Evolutionary conservation across 2,329 filamentous ascomycete species (phyloP).

Genomic region (Leptographium flavum): DNA sequence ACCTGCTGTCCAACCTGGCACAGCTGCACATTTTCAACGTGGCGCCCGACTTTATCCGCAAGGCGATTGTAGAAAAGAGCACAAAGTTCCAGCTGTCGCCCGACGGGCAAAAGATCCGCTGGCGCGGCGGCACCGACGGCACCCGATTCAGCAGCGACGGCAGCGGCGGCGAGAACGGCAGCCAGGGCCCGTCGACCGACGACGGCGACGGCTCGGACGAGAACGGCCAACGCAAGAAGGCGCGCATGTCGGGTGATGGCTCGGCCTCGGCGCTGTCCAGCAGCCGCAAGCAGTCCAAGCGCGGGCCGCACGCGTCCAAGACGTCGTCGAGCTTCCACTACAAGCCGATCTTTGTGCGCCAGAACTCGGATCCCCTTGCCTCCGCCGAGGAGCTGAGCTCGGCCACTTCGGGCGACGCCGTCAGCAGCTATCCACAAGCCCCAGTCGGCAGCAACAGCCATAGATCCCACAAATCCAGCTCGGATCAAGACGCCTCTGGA

Average conservation of each 20-base stretch:
- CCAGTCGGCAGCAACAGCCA: slow-evolving; percentile 12
- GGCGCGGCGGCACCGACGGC: slow-evolving; percentile 54
- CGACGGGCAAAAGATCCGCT: slow-evolving; percentile 67
- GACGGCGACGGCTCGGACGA: slow-evolving; percentile 30
- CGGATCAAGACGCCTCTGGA: too few species aligned
- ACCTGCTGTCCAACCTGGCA: slow-evolving; percentile 66
- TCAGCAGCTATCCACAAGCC: slow-evolving; percentile 29
- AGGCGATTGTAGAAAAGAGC: slow-evolving; percentile 55
- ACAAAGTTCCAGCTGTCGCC: slow-evolving; percentile 62
- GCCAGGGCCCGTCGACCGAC: slow-evolving; percentile 33
- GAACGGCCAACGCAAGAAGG: slow-evolving; percentile 28
- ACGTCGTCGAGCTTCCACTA: slow-evolving; percentile 43
- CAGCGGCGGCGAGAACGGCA: slow-evolving; percentile 29
- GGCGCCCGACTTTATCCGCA: slow-evolving; percentile 61
- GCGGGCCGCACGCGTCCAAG: slow-evolving; percentile 22
- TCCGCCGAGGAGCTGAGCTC: slow-evolving; percentile 29
- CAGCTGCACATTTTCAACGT: slow-evolving; percentile 79
- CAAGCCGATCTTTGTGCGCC: slow-evolving; percentile 46
- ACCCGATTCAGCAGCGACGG: slow-evolving; percentile 54
- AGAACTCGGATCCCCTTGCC: slow-evolving; percentile 29
- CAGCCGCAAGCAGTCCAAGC: slow-evolving; percentile 25
- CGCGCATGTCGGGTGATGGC: slow-evolving; percentile 25
- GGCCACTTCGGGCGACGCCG: slow-evolving; percentile 25
- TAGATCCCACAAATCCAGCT: slow-evolving; percentile 28
- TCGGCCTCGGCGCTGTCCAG: slow-evolving; percentile 20